phyloP scores from a whole-genome alignment of 306 rosid genomes.

The Castanea crenata region DNA sequence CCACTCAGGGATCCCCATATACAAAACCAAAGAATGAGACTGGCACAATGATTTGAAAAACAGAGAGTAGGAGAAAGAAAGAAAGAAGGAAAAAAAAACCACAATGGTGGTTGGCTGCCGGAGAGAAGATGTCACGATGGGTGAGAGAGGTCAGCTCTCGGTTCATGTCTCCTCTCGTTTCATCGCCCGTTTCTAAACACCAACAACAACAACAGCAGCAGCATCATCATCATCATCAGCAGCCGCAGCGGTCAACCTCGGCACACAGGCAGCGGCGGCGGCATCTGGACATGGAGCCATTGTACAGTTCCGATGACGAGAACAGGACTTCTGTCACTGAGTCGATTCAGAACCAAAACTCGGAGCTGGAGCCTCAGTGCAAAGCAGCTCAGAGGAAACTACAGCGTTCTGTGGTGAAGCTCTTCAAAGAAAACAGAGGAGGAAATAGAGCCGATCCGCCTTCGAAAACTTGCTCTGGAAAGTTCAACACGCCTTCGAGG shows the following conservation, averaged over 20 bases:
- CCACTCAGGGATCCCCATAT: too few relatives aligned
- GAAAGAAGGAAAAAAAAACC: too few relatives aligned
- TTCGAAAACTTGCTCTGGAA: slow-evolving; percentile 43
- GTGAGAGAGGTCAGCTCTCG: slow-evolving; percentile 88
- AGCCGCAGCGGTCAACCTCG: slow-evolving; percentile 21
- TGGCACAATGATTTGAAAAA: too few relatives aligned
- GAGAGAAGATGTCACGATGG: neutral
- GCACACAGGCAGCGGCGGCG: slow-evolving; percentile 31
- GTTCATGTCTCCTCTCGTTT: slow-evolving; percentile 64
- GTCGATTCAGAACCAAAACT: slow-evolving; percentile 27
- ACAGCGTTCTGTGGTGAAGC: slow-evolving; percentile 46
- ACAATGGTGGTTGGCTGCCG: too few relatives aligned
- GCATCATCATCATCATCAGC: slow-evolving; percentile 21
- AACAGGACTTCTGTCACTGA: slow-evolving; percentile 29
- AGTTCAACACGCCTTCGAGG: slow-evolving; percentile 45
- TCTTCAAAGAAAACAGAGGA: slow-evolving; percentile 55
- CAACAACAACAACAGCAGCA: neutral
- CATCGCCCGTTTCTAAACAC: slow-evolving; percentile 6
- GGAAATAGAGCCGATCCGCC: slow-evolving; percentile 31
- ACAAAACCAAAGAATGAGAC: too few relatives aligned
- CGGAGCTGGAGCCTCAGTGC: slow-evolving; percentile 40
- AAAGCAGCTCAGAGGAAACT: slow-evolving; percentile 44
- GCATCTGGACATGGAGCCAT: slow-evolving; percentile 46
- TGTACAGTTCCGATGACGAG: slow-evolving; percentile 44
- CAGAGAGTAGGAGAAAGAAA: too few relatives aligned